phyloP scores from a whole-genome alignment of 345 rosid genomes.

The Aegle marmelos region DNA sequence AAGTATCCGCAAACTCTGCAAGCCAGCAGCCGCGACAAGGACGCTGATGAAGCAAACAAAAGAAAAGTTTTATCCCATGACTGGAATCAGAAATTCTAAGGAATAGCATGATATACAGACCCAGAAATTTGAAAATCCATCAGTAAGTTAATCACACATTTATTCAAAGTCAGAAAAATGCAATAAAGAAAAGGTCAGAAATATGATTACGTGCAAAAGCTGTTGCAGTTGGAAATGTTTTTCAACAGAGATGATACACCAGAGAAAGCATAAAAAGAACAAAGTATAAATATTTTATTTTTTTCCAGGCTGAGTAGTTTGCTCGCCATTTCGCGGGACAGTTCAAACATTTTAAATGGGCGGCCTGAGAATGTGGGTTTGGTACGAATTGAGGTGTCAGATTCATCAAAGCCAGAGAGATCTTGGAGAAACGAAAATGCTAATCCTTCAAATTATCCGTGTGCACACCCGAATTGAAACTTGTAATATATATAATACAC shows the following conservation, averaged over 20 bases:
- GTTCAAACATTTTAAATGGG: not conserved
- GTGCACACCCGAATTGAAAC: not conserved
- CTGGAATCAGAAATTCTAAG: not conserved
- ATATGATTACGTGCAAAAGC: not conserved
- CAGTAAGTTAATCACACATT: not conserved
- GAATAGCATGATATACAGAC: no score
- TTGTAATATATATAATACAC: not conserved
- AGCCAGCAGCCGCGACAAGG: slow-evolving; percentile 73
- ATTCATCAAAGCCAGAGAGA: not conserved
- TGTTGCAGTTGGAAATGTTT: not conserved
- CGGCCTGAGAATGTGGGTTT: not conserved
- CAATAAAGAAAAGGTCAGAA: not conserved
- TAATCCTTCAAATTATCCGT: not conserved
- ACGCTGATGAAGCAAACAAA: slow-evolving; percentile 44
- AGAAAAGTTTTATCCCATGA: slow-evolving; percentile 15
- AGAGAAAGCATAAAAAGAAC: not conserved
- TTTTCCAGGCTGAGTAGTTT: not conserved
- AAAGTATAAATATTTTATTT: not conserved
- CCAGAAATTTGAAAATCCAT: not conserved
- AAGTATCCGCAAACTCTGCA: slow-evolving; percentile 71
- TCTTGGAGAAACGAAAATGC: not conserved
- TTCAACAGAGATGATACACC: not conserved
- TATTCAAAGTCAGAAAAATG: not conserved
- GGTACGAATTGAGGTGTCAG: not conserved
- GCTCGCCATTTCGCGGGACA: not conserved